phyloP scores from a whole-genome alignment of 2,329 filamentous ascomycete species.

The Eutypa lata region DNA sequence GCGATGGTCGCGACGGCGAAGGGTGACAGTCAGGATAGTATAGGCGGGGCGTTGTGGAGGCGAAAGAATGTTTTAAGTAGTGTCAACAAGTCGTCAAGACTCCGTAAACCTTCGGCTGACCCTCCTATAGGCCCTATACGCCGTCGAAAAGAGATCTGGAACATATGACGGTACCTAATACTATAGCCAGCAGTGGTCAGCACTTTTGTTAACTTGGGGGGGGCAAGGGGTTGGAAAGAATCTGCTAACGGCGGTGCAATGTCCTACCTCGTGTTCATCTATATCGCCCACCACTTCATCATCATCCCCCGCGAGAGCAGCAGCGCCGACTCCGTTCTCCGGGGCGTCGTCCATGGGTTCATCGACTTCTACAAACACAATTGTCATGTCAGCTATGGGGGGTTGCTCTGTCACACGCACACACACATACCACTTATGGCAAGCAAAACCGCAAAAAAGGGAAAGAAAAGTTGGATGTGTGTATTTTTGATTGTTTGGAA shows the following conservation, averaged over 20 bases:
- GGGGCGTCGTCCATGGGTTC: not conserved
- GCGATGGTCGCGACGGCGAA: too few relatives aligned
- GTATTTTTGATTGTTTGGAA: too few relatives aligned
- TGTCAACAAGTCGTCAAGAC: not conserved
- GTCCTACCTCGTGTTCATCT: not conserved
- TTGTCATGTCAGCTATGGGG: not conserved
- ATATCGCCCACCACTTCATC: not conserved
- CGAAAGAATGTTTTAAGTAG: too few relatives aligned
- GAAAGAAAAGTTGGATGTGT: not conserved
- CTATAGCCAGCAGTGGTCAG: not conserved
- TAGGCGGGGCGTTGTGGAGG: too few relatives aligned
- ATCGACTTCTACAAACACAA: not conserved
- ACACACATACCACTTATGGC: not conserved
- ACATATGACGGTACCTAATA: not conserved
- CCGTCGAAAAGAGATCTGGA: not conserved
- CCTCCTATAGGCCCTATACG: conserved; percentile 1
- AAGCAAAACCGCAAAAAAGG: not conserved
- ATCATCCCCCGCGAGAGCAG: not conserved
- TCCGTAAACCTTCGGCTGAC: not conserved
- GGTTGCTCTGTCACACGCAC: not conserved
- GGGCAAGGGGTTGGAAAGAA: not conserved
- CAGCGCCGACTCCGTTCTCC: not conserved
- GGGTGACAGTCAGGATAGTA: too few relatives aligned
- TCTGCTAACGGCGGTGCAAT: not conserved
- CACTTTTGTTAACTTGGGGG: not conserved